Base-by-base conservation (phyloP, 495 filamentous ascomycete genomes). In the Cercophora samala region DNA sequence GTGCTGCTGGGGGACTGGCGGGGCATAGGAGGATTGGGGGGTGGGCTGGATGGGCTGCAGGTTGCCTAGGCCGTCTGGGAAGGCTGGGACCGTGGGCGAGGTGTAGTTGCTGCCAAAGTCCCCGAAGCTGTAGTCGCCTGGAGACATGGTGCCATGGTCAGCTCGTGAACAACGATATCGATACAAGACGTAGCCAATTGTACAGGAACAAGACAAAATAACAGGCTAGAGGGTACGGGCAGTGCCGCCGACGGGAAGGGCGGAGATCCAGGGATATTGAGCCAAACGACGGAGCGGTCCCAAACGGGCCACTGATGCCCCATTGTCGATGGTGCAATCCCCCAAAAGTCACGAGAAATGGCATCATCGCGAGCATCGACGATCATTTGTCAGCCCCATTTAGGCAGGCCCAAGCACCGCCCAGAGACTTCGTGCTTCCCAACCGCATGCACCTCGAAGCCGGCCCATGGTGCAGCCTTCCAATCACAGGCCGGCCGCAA, bases 81-180 rank as follows among this genome's bases (percentile, higher is more conserved):
- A 83, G 56, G 70, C 70, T 62, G 77, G 74, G 67, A 82, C 77
- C 69, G 80, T 80, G 68, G 81, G 81, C 67, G 79, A 78, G 69
- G 77, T 75, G 71, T 82, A 84, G 62, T 68, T 74, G 74, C 77
- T 79, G 72, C 61, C 68, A 66, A 80, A 84, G 58, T 83, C 81
- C 64, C 79, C 75, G 64, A 81, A 80, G 73, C 76, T 78, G 64
- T 81, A 84, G 66, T 83, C 80, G 73, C 78, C 80, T 84, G 80
- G 74, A 78, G 80, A 75, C 80, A 83, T 83, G 64, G 75, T 78
- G 74, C 74, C 77, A 79, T 79, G 73, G 73, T 76, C 70, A 76
- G 74, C 73, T 71, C 56, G 63, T 25, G 58, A 54, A 62, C 37
- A 60, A 26, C 72, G 63, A 69, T 70, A 68, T 64, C 61, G 58